Evolutionary conservation across 805 yeast species (phyloP), one percentile per base, ranked within the genome.

Genomic region (Lipomyces yamadae): DNA sequence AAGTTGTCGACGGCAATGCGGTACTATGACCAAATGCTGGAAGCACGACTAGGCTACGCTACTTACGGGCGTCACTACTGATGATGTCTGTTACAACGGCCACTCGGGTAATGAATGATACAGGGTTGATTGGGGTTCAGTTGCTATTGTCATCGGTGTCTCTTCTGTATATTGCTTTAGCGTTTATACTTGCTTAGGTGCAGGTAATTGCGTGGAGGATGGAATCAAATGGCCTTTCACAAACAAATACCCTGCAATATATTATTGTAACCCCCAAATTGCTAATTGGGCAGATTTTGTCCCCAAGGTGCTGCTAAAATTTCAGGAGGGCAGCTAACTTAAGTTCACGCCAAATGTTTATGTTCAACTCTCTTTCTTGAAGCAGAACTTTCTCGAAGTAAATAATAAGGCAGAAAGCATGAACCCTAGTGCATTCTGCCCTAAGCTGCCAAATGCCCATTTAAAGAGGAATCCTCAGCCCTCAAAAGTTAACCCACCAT

Each of bases 21-120:
- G 68, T 80, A 89, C n/a, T 92, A 92, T 73, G 96, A 92, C 75
- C 85, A 84, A 67, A 82, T 89, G 60, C 80, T 92, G 66, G 96
- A 92, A 66, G 78, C 70, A 18, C 52, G 70, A 37, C 58, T 67
- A 35, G 70, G 70, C n/a, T 64, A 64, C 60, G 52, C 63, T 35
- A 24, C 55, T 10, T 52, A 52, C 34, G 55, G 55, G 2, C 30
- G 55, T 29, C 55, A 29, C 34, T 52, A 52, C 55, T 52, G 11
- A 10, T 48, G 39, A 42, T 42, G n/a, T 15, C 48, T 42, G 8
- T n/a, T n/a, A n/a, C 48, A n/a, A 18, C 15, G 8, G 7, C 18
- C 2, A 24, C 18, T 18, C 48, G 48, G 15, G 24, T 3, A 5
- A 42, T 42, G n/a, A 11, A 42, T 4, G 48, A 42, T 5, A 42